These are phyloP conservation scores for Anthracocystis setariae DNA, from an alignment of 1,284 basidiomycete genomes.

Conservation along the genomic window DNA sequence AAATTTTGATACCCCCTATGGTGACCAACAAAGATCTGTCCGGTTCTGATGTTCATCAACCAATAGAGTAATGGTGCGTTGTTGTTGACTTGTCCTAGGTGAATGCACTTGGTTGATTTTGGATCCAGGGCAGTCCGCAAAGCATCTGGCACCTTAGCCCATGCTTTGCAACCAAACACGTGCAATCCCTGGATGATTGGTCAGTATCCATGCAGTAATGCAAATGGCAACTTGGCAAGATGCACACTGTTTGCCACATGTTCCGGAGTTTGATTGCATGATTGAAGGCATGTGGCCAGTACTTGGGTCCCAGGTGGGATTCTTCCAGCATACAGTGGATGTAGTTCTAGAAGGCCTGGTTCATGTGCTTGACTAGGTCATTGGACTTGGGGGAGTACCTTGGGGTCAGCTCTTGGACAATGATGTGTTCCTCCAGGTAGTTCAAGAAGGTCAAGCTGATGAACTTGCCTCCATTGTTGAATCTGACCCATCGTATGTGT, in stretches of 20 bases:
- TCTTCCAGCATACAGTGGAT: constrained; percentile 1
- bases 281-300: neutral
- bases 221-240: neutral
- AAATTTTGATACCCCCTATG: too few relatives aligned
- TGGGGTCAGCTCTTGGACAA: neutral
- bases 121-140: neutral
- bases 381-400: neutral
- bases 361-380: constrained; percentile 1
- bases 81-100: constrained; percentile 1
- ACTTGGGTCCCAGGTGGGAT: neutral
- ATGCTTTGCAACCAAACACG: constrained; percentile 1
- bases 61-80: neutral
- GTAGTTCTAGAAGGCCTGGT: constrained; percentile 2
- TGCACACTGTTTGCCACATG: constrained; percentile 1
- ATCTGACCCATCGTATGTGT: neutral
- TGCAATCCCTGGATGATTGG: neutral
- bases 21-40: neutral
- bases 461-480: neutral
- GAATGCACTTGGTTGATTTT: neutral
- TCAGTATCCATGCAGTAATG: neutral
- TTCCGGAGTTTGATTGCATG: constrained; percentile 1
- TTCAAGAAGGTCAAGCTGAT: neutral
- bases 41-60: neutral
- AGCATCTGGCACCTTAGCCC: neutral
- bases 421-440: neutral